Percentiles rank a stretch among this genome's conserved stretches.
These are phyloP conservation scores for Blastocystis sp. DNA, from an alignment of 352 stramenopile genomes.

Conservation along the genomic window DNA sequence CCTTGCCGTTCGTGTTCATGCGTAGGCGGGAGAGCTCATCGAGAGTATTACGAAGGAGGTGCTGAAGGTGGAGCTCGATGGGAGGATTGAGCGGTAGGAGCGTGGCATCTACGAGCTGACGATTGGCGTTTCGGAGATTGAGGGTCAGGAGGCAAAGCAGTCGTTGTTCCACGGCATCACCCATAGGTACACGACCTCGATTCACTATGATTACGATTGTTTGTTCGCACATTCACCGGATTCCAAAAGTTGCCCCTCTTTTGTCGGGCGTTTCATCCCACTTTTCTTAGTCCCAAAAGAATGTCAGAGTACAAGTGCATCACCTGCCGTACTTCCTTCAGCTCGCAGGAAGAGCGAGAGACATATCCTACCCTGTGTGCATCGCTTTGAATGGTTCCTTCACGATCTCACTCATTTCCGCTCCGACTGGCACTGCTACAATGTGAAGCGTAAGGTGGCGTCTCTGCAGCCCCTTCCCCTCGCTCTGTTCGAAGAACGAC, in stretches of 20 bases:
- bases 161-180: neutral
- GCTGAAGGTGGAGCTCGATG: neutral
- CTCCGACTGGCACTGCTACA: slow-evolving; percentile 74
- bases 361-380: slow-evolving; percentile 29
- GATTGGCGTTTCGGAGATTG: slow-evolving; percentile 44
- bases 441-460: slow-evolving; percentile 84
- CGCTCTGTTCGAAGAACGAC: slow-evolving; percentile 80
- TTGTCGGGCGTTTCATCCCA: neutral
- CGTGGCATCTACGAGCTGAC: slow-evolving; percentile 57
- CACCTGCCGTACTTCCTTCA: slow-evolving; percentile 40
- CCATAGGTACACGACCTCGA: slow-evolving; percentile 12
- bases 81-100: neutral
- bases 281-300: neutral
- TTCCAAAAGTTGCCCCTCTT: neutral
- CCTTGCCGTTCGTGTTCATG: neutral
- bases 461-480: slow-evolving; percentile 79
- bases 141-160: slow-evolving; percentile 52
- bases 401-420: slow-evolving; percentile 53
- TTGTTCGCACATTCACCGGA: slow-evolving; percentile 6
- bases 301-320: slow-evolving; percentile 64
- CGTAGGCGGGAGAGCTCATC: slow-evolving; percentile 55
- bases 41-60: slow-evolving; percentile 1
- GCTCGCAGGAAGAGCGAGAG: slow-evolving; percentile 50
- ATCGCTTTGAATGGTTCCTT: slow-evolving; percentile 10
- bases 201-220: slow-evolving; percentile 36